Percentiles rank a stretch among this genome's conserved stretches.
Evolutionary conservation across 2,329 filamentous ascomycete species (phyloP).

Genomic region (Geosmithia putterillii): DNA sequence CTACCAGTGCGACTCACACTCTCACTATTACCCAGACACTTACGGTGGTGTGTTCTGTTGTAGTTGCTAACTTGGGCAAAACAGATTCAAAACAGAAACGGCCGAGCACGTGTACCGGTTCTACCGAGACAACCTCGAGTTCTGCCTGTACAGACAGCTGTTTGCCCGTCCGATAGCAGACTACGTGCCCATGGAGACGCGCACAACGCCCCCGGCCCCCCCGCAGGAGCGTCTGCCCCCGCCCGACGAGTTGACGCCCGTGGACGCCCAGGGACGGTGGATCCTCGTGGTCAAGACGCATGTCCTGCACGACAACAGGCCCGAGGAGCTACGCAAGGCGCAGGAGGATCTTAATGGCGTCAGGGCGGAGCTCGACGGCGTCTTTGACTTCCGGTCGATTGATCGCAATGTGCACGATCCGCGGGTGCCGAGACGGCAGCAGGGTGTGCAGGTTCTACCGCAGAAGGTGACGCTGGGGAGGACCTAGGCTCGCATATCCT

Average conservation of each 20-base stretch:
- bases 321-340: constrained; percentile 42
- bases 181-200: constrained; percentile 17
- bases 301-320: constrained; percentile 43
- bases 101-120: constrained; percentile 42
- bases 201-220: constrained; percentile 1
- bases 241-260: constrained; percentile 31
- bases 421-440: constrained; percentile 24
- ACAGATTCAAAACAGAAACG: constrained; percentile 38
- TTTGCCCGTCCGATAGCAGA: constrained; percentile 20
- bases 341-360: constrained; percentile 36
- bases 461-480: constrained; percentile 23
- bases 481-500: background rate
- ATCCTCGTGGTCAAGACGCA: constrained; percentile 40
- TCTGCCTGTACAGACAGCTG: constrained; percentile 36
- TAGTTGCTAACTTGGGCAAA: no score
- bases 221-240: constrained; percentile 22
- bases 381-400: constrained; percentile 37
- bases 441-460: constrained; percentile 23
- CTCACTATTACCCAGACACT: no score
- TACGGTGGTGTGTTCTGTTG: no score
- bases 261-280: constrained; percentile 40
- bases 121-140: constrained; percentile 41
- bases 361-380: constrained; percentile 33
- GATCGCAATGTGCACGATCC: constrained; percentile 43
- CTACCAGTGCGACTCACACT: constrained; percentile 28